phyloP scores from a whole-genome alignment of 169 alveolate genomes.

The Perkinsus olseni region DNA sequence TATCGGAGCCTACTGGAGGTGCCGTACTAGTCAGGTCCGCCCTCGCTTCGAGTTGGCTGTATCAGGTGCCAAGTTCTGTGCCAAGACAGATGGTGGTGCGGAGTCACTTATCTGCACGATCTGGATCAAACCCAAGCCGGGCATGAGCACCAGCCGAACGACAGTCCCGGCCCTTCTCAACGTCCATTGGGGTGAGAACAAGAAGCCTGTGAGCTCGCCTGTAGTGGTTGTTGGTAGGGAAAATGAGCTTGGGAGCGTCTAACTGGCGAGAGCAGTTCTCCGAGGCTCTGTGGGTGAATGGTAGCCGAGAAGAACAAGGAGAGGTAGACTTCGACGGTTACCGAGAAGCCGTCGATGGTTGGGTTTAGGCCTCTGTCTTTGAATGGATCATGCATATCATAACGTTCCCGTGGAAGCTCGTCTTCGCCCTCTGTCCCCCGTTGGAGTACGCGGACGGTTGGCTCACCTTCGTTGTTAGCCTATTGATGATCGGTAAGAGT shows the following conservation, averaged over 20 bases:
- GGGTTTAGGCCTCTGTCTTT: not conserved
- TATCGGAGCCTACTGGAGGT: conserved; percentile 6
- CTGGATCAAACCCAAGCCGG: not conserved
- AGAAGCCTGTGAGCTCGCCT: too few species aligned
- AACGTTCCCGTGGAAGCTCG: conserved; percentile 40
- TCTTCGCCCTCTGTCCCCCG: conserved; percentile 38
- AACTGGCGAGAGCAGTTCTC: not conserved
- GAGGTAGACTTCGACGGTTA: not conserved
- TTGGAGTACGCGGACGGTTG: conserved; percentile 32
- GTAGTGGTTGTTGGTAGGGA: too few species aligned
- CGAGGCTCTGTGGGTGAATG: conserved; percentile 2
- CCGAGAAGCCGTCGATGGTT: not conserved
- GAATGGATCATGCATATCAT: conserved; percentile 33
- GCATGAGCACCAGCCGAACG: not conserved
- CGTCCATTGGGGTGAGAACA: not conserved
- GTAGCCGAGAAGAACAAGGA: not conserved
- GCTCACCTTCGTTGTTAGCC: conserved; percentile 29
- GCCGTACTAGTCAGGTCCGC: not conserved
- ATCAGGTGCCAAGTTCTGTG: not conserved
- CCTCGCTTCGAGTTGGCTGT: too few species aligned
- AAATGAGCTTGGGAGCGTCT: not conserved
- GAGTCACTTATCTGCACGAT: not conserved
- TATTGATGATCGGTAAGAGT: conserved; percentile 10
- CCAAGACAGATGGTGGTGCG: not conserved
- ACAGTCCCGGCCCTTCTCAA: not conserved